Conservation (phyloP, 176 grass and related monocot species). For the Hsuehochloa calcarea region DNA sequence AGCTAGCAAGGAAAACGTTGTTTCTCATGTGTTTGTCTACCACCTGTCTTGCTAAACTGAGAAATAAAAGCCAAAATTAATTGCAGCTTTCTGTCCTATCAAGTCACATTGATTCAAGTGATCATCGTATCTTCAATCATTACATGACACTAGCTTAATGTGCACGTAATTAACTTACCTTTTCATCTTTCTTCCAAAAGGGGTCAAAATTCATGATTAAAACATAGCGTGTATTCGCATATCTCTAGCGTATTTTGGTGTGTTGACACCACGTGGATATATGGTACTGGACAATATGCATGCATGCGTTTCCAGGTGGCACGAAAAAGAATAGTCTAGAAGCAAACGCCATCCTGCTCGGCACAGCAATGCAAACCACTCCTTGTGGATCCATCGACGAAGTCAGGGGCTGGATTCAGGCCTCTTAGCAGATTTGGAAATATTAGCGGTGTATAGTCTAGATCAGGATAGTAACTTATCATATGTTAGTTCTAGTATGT, state of each 20-base stretch:
- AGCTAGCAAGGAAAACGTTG: background rate
- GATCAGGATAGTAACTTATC: too few relatives aligned
- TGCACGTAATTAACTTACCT: background rate
- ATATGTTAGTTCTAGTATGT: too few relatives aligned
- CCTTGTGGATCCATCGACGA: background rate
- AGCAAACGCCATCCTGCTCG: background rate
- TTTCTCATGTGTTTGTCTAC: background rate
- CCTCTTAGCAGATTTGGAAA: too few relatives aligned
- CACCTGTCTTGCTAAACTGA: slow-evolving; percentile 10
- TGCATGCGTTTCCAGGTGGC: background rate
- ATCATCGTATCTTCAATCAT: too few relatives aligned
- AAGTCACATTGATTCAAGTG: too few relatives aligned
- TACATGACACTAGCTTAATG: background rate
- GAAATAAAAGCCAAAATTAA: background rate
- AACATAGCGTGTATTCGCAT: background rate
- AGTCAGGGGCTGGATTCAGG: too few relatives aligned
- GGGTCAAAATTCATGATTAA: background rate
- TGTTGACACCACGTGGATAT: background rate
- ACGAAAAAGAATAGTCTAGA: background rate
- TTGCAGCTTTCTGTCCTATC: background rate
- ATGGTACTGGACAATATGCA: background rate
- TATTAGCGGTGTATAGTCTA: too few relatives aligned
- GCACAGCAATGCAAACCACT: background rate
- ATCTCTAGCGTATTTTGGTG: background rate
- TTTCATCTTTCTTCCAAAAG: background rate